Conservation (phyloP, 2,329 filamentous ascomycete species). For the Arachnopeziza araneosa region DNA sequence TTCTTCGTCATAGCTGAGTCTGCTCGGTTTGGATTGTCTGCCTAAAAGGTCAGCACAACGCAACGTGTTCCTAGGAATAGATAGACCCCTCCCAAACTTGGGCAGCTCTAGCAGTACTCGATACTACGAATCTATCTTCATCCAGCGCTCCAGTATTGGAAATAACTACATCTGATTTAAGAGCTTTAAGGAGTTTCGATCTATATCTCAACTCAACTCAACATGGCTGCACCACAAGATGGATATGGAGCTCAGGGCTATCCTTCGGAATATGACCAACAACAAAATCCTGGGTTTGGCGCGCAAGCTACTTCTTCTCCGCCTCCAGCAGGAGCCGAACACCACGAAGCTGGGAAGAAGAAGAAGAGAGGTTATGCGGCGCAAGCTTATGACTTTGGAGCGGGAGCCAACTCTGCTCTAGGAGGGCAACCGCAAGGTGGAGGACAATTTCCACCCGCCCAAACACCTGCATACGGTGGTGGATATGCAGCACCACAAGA, state of each 20-base stretch:
- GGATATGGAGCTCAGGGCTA: constrained; percentile 37
- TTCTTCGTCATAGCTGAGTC: constrained; percentile 11
- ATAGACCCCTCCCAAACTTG: constrained; percentile 12
- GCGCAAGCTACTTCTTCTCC: constrained; percentile 20
- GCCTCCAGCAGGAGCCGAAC: constrained; percentile 28
- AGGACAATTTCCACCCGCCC: constrained; percentile 37
- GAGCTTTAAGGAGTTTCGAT: background rate
- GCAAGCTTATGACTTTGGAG: constrained; percentile 88
- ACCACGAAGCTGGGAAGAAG: constrained; percentile 54
- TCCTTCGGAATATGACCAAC: constrained; percentile 42
- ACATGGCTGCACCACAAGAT: constrained; percentile 46
- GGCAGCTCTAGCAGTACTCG: constrained; percentile 6
- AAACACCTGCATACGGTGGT: constrained; percentile 34
- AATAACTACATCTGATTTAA: background rate
- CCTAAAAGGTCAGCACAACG: constrained; percentile 9
- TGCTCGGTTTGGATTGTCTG: constrained; percentile 3
- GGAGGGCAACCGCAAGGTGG: constrained; percentile 61
- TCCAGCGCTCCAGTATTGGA: constrained; percentile 5
- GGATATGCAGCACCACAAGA: constrained; percentile 28
- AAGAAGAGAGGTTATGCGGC: constrained; percentile 96
- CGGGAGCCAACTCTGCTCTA: constrained; percentile 71
- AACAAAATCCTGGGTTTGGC: constrained; percentile 24
- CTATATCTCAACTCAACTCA: constrained; percentile 3
- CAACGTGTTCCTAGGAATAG: constrained; percentile 27
- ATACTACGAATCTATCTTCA: constrained; percentile 10